Conservation (phyloP, 768 basidiomycete species). For the Russula sp. region DNA sequence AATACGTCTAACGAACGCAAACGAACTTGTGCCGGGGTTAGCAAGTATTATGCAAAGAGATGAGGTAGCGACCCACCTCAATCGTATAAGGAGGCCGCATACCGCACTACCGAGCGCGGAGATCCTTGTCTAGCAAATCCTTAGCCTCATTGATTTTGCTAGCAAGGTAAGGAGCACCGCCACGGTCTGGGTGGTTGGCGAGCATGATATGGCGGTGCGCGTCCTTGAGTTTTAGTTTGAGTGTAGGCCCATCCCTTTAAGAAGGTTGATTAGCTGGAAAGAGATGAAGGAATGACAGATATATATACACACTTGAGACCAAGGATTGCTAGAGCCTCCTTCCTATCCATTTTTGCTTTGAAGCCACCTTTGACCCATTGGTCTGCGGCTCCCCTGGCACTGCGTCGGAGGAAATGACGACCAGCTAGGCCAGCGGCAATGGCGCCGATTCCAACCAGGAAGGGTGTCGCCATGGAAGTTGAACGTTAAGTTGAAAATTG, state of each 20-base stretch:
- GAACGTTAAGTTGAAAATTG: neutral
- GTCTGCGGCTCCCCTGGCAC: slow-evolving; percentile 59
- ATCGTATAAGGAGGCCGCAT: neutral
- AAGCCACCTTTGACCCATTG: slow-evolving; percentile 94
- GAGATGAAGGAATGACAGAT: slow-evolving; percentile 1
- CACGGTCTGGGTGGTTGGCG: slow-evolving; percentile 96
- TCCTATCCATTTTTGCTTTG: slow-evolving; percentile 91
- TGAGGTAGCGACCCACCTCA: neutral
- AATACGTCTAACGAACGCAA: slow-evolving; percentile 5
- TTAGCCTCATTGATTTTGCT: slow-evolving; percentile 99
- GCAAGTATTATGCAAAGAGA: neutral
- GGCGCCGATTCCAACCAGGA: slow-evolving; percentile 70
- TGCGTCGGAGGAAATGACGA: slow-evolving; percentile 59
- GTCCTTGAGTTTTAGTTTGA: slow-evolving; percentile 82
- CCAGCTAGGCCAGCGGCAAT: slow-evolving; percentile 71
- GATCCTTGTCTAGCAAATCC: slow-evolving; percentile 79
- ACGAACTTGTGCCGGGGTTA: neutral
- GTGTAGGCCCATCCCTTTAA: slow-evolving; percentile 66
- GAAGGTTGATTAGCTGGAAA: neutral
- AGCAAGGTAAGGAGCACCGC: slow-evolving; percentile 96
- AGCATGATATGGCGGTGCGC: slow-evolving; percentile 97
- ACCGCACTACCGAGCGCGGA: slow-evolving; percentile 36
- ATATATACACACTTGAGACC: slow-evolving; percentile 72
- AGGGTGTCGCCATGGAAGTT: slow-evolving; percentile 62
- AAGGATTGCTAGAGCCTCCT: slow-evolving; percentile 85